A percentile compares a stretch with the other conserved stretches of the same genome.
phyloP scores from a whole-genome alignment of 192 early-diverging fungal species.

The Haplosporangium gracile region DNA sequence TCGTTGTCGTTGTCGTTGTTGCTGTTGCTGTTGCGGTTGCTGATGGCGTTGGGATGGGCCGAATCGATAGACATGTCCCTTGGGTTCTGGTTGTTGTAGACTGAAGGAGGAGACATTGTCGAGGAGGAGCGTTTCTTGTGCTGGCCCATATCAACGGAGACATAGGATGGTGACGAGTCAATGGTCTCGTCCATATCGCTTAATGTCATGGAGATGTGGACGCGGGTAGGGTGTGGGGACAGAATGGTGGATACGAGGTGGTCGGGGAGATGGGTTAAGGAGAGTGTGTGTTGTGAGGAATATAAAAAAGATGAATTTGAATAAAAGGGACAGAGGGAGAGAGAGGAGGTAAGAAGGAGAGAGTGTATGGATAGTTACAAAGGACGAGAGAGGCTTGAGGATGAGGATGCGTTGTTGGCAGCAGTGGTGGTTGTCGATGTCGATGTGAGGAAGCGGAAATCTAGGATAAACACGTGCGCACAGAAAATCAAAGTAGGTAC shows the following conservation, averaged over 20 bases:
- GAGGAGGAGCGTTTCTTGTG: slow-evolving; percentile 37
- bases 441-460: background rate
- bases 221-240: background rate
- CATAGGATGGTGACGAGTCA: slow-evolving; percentile 9
- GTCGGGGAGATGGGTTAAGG: background rate
- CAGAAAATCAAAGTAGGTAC: background rate
- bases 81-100: background rate
- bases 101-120: slow-evolving; percentile 39
- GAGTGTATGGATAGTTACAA: background rate
- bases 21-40: background rate
- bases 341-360: background rate
- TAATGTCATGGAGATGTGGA: slow-evolving; percentile 33
- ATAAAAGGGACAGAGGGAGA: background rate
- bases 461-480: slow-evolving; percentile 7
- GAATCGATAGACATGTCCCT: background rate
- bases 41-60: background rate
- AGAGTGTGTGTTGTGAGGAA: background rate
- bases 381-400: background rate
- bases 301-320: background rate
- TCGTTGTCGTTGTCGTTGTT: background rate
- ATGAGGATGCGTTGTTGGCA: background rate
- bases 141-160: slow-evolving; percentile 11
- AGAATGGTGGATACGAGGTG: background rate
- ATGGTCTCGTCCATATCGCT: slow-evolving; percentile 40
- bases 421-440: background rate